Base-by-base conservation (phyloP, 228 moss, liverwort and hornwort species). In the Sphagnum fallax region DNA sequence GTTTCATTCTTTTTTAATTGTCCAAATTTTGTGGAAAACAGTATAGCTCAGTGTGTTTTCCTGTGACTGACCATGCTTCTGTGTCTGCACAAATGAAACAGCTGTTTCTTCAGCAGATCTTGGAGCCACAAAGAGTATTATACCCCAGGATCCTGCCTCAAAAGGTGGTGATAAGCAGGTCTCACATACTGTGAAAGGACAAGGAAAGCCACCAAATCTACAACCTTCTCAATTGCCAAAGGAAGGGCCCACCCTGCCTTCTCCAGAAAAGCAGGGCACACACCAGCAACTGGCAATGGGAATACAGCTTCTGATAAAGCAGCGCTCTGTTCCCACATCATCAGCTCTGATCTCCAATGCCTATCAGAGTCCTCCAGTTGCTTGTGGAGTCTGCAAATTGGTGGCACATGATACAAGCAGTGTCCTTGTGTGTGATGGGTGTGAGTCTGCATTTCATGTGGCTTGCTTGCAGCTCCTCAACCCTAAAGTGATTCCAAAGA, bases 391-490 rank as follows among this genome's bases (percentile, higher is more conserved):
- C 51, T 95, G 95, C 77, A 90, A 83, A 70, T 55, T 81, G 76
- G 64, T 84, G 48, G 81, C 78, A 49, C 79, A 77, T 10, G 82
- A 90, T 52, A 95, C 84, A 10, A 84, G 72, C 69, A 79, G 82
- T 75, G 75, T 84, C 57, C 52, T 95, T 61, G 78, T 95, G 16
- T 95, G 92, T 80, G 95, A 95, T 73, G 87, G 92, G 58, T 92
- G 95, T 72, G 95, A 95, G 67, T 67, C 80, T 64, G 75, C 81
- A 52, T 88, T 82, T 63, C 95, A 92, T 74, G 70, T 92, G 49
- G 80, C 83, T 3, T 95, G 95, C 60, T 67, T 95, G 49, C 92
- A 95, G 77, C 47, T 89, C 63, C 78, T 65, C 13, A 72, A 72
- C 7, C 67, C 73, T n/a, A 79, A 77, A 6, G 83, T 63, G 16